These are phyloP conservation scores for Phytophthora litchii DNA, from an alignment of 352 stramenopile genomes.

Conservation along the genomic window DNA sequence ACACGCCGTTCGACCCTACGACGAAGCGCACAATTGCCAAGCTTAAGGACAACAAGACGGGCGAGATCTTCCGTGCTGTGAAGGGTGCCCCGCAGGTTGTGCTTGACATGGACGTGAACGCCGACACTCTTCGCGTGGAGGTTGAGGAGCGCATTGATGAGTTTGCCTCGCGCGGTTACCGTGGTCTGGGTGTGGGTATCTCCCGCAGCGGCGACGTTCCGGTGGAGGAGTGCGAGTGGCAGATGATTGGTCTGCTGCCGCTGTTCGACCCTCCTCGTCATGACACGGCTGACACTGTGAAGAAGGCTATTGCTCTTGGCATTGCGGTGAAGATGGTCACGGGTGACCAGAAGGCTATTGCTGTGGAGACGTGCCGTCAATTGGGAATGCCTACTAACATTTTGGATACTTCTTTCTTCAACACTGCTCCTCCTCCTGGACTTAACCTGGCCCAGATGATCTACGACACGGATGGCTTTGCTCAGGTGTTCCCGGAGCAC, in stretches of 20 bases:
- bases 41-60: slow-evolving; percentile 79
- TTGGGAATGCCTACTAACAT: slow-evolving; percentile 92
- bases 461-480: slow-evolving; percentile 93
- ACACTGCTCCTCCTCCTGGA: slow-evolving; percentile 63
- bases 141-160: slow-evolving; percentile 89
- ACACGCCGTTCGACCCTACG: slow-evolving; percentile 85
- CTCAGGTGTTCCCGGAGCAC: slow-evolving; percentile 92
- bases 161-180: slow-evolving; percentile 70
- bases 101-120: slow-evolving; percentile 80
- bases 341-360: slow-evolving; percentile 94
- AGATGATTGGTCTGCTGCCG: slow-evolving; percentile 92
- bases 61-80: slow-evolving; percentile 87
- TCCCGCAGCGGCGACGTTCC: slow-evolving; percentile 64
- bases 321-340: slow-evolving; percentile 97
- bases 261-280: slow-evolving; percentile 94
- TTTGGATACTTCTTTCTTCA: slow-evolving; percentile 81
- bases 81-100: slow-evolving; percentile 94
- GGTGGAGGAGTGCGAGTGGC: slow-evolving; percentile 86
- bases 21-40: slow-evolving; percentile 94
- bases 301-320: slow-evolving; percentile 88
- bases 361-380: slow-evolving; percentile 90
- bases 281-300: slow-evolving; percentile 93
- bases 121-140: slow-evolving; percentile 52
- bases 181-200: slow-evolving; percentile 67
- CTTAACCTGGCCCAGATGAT: slow-evolving; percentile 85